phyloP scores from a whole-genome alignment of 495 filamentous ascomycete species.

The Penicillium riverlandense region DNA sequence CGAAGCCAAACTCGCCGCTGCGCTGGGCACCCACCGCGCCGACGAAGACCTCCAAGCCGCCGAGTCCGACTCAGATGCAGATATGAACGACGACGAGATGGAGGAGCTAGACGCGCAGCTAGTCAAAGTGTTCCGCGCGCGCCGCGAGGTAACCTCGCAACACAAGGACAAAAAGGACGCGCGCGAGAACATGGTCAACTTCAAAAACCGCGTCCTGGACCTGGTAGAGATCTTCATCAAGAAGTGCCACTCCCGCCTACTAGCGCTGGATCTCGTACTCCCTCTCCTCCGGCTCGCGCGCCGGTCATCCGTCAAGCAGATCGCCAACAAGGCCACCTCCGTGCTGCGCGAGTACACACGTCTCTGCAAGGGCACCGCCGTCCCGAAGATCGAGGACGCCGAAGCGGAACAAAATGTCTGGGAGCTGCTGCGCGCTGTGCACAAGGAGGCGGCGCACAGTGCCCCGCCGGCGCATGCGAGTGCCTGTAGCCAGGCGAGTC shows the following conservation, averaged over 20 bases:
- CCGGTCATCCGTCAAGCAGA: slow-evolving; percentile 59
- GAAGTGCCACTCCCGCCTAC: slow-evolving; percentile 58
- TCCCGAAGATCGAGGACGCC: slow-evolving; percentile 33
- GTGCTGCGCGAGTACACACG: slow-evolving; percentile 67
- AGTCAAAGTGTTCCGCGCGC: slow-evolving; percentile 73
- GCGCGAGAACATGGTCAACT: slow-evolving; percentile 83
- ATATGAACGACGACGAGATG: slow-evolving; percentile 96
- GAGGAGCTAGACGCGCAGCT: slow-evolving; percentile 77
- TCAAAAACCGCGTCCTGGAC: slow-evolving; percentile 90
- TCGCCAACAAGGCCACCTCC: slow-evolving; percentile 63
- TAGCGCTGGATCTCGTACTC: slow-evolving; percentile 61
- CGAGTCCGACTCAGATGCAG: slow-evolving; percentile 57
- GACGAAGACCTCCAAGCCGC: slow-evolving; percentile 47
- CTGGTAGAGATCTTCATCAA: slow-evolving; percentile 81
- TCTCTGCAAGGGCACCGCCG: slow-evolving; percentile 49
- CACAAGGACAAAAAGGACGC: slow-evolving; percentile 80
- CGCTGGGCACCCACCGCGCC: slow-evolving; percentile 57
- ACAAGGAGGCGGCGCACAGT: slow-evolving; percentile 62
- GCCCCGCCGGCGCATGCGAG: slow-evolving; percentile 47
- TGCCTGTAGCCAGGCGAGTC: slow-evolving; percentile 55
- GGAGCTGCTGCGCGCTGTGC: slow-evolving; percentile 58
- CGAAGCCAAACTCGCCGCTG: slow-evolving; percentile 70
- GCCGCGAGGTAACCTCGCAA: slow-evolving; percentile 51
- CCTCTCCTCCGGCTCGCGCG: slow-evolving; percentile 54
- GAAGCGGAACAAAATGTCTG: slow-evolving; percentile 36